These are phyloP conservation scores for Hevea brasiliensis DNA, from an alignment of 345 rosid species.

Conservation along the genomic window DNA sequence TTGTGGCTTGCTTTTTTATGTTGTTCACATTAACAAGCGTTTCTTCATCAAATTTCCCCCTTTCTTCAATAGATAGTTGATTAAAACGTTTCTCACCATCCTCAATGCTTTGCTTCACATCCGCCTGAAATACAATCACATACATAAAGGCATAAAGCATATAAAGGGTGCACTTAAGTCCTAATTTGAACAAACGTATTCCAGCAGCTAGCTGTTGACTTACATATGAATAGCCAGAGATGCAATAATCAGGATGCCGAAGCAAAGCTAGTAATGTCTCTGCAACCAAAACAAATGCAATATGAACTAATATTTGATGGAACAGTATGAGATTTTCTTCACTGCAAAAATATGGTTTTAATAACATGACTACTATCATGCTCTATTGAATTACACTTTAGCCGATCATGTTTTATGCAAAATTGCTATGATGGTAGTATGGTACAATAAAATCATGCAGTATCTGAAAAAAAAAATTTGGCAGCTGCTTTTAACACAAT, in stretches of 20 bases:
- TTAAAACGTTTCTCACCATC: constrained; percentile 88
- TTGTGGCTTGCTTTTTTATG: constrained; percentile 64
- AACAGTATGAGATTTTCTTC: background rate
- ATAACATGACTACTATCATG: background rate
- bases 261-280: constrained; percentile 87
- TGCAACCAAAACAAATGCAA: constrained; percentile 38
- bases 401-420: background rate
- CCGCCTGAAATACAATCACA: constrained; percentile 47
- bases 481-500: background rate
- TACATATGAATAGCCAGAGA: constrained; percentile 90
- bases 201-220: constrained; percentile 29
- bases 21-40: constrained; percentile 88
- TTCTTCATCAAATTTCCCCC: constrained; percentile 93
- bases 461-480: background rate
- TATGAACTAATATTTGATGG: background rate
- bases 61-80: constrained; percentile 92
- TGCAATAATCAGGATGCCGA: constrained; percentile 93
- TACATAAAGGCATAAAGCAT: background rate
- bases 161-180: background rate
- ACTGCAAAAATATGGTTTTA: background rate
- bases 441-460: background rate
- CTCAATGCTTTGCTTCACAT: constrained; percentile 67
- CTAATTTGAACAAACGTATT: background rate
- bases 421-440: background rate
- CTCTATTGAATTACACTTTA: background rate